Percentiles rank a stretch among this genome's conserved stretches.
phyloP scores from a whole-genome alignment of 2,329 filamentous ascomycete genomes.

The Cladosporium halotolerans region DNA sequence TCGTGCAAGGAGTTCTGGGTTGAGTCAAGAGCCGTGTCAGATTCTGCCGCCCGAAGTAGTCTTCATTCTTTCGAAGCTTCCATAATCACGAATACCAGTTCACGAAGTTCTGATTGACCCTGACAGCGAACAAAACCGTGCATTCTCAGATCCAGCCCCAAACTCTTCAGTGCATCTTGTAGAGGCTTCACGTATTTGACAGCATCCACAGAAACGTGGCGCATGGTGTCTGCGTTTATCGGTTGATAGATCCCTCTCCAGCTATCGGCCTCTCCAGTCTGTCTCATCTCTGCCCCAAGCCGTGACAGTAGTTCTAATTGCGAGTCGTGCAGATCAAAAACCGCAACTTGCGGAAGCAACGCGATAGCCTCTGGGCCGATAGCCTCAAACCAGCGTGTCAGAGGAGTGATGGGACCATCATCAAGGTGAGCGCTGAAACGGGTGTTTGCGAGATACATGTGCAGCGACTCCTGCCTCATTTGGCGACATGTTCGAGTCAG shows the following conservation, averaged over 20 bases:
- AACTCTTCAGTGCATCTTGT: not conserved
- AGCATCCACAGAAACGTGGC: not conserved
- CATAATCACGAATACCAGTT: not conserved
- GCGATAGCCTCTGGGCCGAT: conserved; percentile 13
- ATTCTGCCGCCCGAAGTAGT: too few species aligned
- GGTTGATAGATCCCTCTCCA: too few species aligned
- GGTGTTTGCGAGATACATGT: not conserved
- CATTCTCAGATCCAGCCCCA: not conserved
- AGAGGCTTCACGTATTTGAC: not conserved
- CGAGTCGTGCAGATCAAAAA: not conserved
- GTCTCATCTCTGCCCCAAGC: not conserved
- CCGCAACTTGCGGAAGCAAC: not conserved
- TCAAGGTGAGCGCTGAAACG: conserved; percentile 23
- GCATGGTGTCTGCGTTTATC: too few species aligned
- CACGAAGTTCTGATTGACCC: too few species aligned
- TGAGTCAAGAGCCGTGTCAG: too few species aligned
- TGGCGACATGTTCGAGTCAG: conserved; percentile 11
- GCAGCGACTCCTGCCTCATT: not conserved
- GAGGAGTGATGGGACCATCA: conserved; percentile 20
- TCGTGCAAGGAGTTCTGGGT: too few species aligned
- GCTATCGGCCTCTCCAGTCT: not conserved
- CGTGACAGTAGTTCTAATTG: not conserved
- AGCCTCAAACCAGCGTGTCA: conserved; percentile 16
- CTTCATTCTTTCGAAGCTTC: not conserved
- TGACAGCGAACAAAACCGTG: not conserved